Base-by-base conservation (phyloP, 345 rosid genomes). In the Luvunga scandens region DNA sequence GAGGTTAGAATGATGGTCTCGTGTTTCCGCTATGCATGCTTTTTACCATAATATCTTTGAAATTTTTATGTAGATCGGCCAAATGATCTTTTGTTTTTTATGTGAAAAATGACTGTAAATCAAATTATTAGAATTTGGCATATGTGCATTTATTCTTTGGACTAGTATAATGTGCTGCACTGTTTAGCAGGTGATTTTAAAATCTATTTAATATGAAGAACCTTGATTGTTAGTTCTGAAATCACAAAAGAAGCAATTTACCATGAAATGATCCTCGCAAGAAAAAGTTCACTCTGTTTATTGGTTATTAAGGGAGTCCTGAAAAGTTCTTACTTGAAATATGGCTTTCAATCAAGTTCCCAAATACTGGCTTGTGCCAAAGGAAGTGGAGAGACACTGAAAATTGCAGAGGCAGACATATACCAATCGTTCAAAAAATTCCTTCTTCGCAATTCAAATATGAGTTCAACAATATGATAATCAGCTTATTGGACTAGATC, bases 1-100 rank as follows among this genome's bases (percentile, higher is more conserved):
- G 97, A 92, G 97, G 98, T 96, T 75, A 75, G 86, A 42, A 25
- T 18, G 55, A 27, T 34, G n/a, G 21, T 16, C 36, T 71, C 69
- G 70, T 69, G 55, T 53, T 69, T 62, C 59, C 2, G 38, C 57
- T 0, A 19, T 57, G 28, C 67, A 42, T 59, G 19, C 30, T 68
- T 67, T 57, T 62, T 56, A 19, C 33, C 31, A 50, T 62, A 56
- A 1, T 73, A 25, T 74, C 19, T 19, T 62, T n/a, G 61, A 19
- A 9, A 28, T 12, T 30, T 59, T 72, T 24, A 50, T 67, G 45
- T 38, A 25, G 10, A 60, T 63, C 59, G 67, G 60, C 65, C 25
- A 67, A 6, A 59, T 2, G 4, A 64, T 31, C 9, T 19, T 14
- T 0, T 24, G 30, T 45, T 33, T 45, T 34, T 24, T 63, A 19